phyloP scores from a whole-genome alignment of 2,329 filamentous ascomycete species.

The Ophidiomyces ophidiicola region DNA sequence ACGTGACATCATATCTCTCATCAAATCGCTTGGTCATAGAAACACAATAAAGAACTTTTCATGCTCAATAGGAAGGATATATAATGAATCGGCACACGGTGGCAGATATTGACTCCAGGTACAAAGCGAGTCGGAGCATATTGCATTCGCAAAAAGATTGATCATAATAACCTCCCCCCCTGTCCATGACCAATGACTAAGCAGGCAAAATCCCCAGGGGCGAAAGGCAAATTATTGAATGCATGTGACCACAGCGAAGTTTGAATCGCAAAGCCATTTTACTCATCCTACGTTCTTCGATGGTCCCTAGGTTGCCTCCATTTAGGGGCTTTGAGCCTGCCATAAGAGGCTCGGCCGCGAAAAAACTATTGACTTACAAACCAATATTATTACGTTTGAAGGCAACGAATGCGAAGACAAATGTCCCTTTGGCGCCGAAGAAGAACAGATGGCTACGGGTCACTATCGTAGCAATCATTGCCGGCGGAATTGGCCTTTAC shows the following conservation, averaged over 20 bases:
- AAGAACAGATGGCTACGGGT: slow-evolving; percentile 26
- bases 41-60: too few relatives aligned
- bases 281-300: not conserved
- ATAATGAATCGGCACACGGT: too few relatives aligned
- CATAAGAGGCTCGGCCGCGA: not conserved
- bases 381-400: slow-evolving; percentile 14
- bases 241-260: not conserved
- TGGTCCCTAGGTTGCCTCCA: not conserved
- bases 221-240: not conserved
- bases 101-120: too few relatives aligned
- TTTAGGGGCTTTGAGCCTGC: not conserved
- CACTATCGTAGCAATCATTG: slow-evolving; percentile 25
- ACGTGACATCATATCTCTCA: too few relatives aligned
- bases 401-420: slow-evolving; percentile 17
- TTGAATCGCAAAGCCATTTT: not conserved
- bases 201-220: slow-evolving; percentile 2
- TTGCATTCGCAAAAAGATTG: too few relatives aligned
- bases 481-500: slow-evolving; percentile 28
- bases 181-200: slow-evolving; percentile 6
- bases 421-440: slow-evolving; percentile 16
- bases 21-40: too few relatives aligned
- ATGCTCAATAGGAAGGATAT: too few relatives aligned
- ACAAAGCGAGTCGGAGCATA: too few relatives aligned
- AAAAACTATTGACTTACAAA: not conserved
- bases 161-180: too few relatives aligned